phyloP scores from a whole-genome alignment of 495 filamentous ascomycete genomes.

The Penicillium paxilli region DNA sequence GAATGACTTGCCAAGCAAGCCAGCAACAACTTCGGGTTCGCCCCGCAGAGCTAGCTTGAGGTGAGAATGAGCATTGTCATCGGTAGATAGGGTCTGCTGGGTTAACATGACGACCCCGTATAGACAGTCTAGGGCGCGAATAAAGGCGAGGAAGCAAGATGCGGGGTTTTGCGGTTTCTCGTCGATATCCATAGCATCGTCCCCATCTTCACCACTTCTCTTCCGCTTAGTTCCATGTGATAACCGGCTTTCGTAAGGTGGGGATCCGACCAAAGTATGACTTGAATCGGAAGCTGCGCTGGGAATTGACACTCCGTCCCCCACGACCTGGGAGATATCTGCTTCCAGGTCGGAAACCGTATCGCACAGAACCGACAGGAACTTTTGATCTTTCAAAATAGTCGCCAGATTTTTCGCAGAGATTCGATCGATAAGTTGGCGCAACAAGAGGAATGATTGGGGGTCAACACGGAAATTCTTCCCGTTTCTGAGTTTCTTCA shows the following conservation, averaged over 20 bases:
- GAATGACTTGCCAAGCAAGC: slow-evolving; percentile 43
- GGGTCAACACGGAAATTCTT: slow-evolving; percentile 46
- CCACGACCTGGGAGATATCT: slow-evolving; percentile 33
- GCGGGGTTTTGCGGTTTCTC: slow-evolving; percentile 35
- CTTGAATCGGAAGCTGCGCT: slow-evolving; percentile 39
- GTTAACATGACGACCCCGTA: slow-evolving; percentile 33
- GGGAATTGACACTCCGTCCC: slow-evolving; percentile 22
- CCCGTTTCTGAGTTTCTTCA: slow-evolving; percentile 56
- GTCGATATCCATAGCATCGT: slow-evolving; percentile 38
- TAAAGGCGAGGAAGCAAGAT: slow-evolving; percentile 43
- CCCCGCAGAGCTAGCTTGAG: slow-evolving; percentile 52
- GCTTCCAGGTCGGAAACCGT: slow-evolving; percentile 39
- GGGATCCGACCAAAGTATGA: slow-evolving; percentile 39
- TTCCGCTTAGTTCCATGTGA: slow-evolving; percentile 51
- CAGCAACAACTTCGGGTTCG: slow-evolving; percentile 46
- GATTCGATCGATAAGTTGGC: slow-evolving; percentile 46
- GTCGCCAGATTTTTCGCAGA: slow-evolving; percentile 47
- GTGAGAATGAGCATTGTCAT: slow-evolving; percentile 50
- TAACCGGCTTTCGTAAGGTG: slow-evolving; percentile 20
- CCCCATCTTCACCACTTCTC: slow-evolving; percentile 36
- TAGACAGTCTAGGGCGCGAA: slow-evolving; percentile 39
- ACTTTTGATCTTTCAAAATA: slow-evolving; percentile 51
- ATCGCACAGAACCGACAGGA: slow-evolving; percentile 43
- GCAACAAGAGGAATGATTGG: slow-evolving; percentile 49
- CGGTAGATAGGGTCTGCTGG: slow-evolving; percentile 22